phyloP scores from a whole-genome alignment of 192 early-diverging fungal genomes.

The Mortierella alpina region DNA sequence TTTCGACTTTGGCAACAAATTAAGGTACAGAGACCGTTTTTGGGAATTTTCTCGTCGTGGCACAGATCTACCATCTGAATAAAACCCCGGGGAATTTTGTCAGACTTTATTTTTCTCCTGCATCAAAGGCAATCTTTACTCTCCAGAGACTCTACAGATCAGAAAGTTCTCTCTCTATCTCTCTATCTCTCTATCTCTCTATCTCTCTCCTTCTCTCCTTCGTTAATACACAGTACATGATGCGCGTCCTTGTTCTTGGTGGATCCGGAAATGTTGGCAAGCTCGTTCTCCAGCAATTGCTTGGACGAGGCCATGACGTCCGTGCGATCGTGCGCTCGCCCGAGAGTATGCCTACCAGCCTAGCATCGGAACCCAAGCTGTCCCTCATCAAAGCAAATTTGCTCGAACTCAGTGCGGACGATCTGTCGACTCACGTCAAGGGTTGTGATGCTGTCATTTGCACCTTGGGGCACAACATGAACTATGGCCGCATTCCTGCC shows the following conservation, averaged over 20 bases:
- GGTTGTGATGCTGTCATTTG: constrained; percentile 21
- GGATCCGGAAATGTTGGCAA: constrained; percentile 19
- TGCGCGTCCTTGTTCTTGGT: constrained; percentile 23
- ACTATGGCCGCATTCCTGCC: constrained; percentile 20
- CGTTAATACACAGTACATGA: background rate
- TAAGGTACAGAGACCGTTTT: too few species aligned
- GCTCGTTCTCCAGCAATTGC: constrained; percentile 16
- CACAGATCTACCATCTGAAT: too few species aligned
- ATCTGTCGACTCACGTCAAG: constrained; percentile 15
- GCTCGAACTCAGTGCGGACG: constrained; percentile 6
- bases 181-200: background rate
- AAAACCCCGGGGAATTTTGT: too few species aligned
- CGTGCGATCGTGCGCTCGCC: constrained; percentile 13
- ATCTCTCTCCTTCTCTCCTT: background rate
- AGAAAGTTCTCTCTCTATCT: background rate
- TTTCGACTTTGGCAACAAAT: too few species aligned
- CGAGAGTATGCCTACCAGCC: background rate
- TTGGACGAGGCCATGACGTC: constrained; percentile 10
- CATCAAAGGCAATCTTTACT: too few species aligned
- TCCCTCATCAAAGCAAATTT: constrained; percentile 12
- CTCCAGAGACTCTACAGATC: background rate
- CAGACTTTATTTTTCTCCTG: too few species aligned
- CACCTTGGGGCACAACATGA: constrained; percentile 20
- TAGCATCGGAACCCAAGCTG: constrained; percentile 3
- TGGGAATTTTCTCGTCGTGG: too few species aligned